These are phyloP conservation scores for Yamadazyma laniorum DNA, from an alignment of 805 yeast genomes.

Conservation along the genomic window DNA sequence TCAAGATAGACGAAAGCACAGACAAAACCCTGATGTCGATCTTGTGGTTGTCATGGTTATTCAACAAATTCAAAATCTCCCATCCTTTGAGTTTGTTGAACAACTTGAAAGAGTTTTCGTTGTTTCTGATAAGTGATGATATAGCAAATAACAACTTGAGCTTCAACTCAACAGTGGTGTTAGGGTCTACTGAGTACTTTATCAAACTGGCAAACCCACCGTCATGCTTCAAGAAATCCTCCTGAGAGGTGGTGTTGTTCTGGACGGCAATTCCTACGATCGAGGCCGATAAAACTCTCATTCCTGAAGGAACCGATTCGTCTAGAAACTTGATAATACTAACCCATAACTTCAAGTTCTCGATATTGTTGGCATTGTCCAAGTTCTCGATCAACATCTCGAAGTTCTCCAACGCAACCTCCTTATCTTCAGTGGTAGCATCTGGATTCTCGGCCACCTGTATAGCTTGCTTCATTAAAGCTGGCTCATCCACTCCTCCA, in stretches of 20 bases:
- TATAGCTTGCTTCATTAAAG: conserved; percentile 80
- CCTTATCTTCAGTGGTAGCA: conserved; percentile 59
- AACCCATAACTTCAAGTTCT: conserved; percentile 79
- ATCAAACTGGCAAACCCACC: conserved; percentile 49
- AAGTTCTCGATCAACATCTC: conserved; percentile 91
- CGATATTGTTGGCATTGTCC: conserved; percentile 93
- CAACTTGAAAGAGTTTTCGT: conserved; percentile 48
- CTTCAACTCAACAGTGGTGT: conserved; percentile 31
- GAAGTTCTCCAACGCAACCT: conserved; percentile 82
- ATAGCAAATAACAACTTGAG: conserved; percentile 77
- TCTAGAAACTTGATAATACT: conserved; percentile 56
- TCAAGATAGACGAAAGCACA: conserved; percentile 55
- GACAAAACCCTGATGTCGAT: conserved; percentile 55
- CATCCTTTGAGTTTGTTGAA: conserved; percentile 67
- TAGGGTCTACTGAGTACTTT: conserved; percentile 32
- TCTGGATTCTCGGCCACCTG: conserved; percentile 56
- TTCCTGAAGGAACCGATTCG: conserved; percentile 23
- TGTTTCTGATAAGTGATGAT: conserved; percentile 71
- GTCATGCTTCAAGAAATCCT: conserved; percentile 54
- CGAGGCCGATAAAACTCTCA: conserved; percentile 64
- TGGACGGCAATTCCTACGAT: conserved; percentile 90
- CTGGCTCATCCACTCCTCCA: conserved; percentile 80
- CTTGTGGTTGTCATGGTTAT: conserved; percentile 33
- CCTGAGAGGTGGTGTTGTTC: conserved; percentile 77
- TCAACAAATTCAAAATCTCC: conserved; percentile 29